Percentiles rank a stretch among this genome's conserved stretches.
These are phyloP conservation scores for Yamadazyma atlantica DNA, from an alignment of 1,139 yeast genomes.

Conservation along the genomic window DNA sequence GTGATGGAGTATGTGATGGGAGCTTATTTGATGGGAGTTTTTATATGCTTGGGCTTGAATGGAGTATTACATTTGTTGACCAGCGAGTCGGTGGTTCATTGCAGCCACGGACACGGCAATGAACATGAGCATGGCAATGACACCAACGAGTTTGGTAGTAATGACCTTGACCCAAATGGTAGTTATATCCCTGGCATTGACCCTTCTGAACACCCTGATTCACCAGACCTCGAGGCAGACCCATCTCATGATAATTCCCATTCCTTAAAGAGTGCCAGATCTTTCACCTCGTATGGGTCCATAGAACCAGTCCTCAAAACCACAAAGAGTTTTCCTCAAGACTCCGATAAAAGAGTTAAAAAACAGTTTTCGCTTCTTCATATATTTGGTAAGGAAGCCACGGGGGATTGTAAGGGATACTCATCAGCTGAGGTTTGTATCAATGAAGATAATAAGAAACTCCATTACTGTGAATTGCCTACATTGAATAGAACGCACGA, in stretches of 20 bases:
- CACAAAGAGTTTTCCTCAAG: too few species aligned
- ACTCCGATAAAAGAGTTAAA: too few species aligned
- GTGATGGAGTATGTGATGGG: slow-evolving; percentile 38
- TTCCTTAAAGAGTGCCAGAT: too few species aligned
- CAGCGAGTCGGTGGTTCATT: slow-evolving; percentile 82
- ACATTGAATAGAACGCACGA: slow-evolving; percentile 7
- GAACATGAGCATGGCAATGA: slow-evolving; percentile 1
- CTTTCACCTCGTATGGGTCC: too few species aligned
- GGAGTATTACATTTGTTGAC: slow-evolving; percentile 68
- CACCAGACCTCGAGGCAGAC: too few species aligned
- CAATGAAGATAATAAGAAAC: slow-evolving; percentile 14
- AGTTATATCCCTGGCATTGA: too few species aligned
- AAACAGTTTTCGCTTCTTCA: slow-evolving; percentile 15
- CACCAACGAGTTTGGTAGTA: slow-evolving; percentile 1
- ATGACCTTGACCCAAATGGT: too few species aligned
- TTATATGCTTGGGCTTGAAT: slow-evolving; percentile 60
- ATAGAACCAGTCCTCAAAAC: too few species aligned
- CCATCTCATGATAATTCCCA: too few species aligned
- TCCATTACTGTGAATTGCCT: slow-evolving; percentile 45
- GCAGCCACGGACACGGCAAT: slow-evolving; percentile 55
- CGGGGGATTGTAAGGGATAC: slow-evolving; percentile 57
- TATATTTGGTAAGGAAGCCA: slow-evolving; percentile 19
- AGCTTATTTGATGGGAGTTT: slow-evolving; percentile 59
- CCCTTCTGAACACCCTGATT: too few species aligned
- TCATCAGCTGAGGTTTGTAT: slow-evolving; percentile 43